These are phyloP conservation scores for Lunularia cruciata DNA, from an alignment of 225 moss, liverwort and hornwort genomes.

Conservation along the genomic window DNA sequence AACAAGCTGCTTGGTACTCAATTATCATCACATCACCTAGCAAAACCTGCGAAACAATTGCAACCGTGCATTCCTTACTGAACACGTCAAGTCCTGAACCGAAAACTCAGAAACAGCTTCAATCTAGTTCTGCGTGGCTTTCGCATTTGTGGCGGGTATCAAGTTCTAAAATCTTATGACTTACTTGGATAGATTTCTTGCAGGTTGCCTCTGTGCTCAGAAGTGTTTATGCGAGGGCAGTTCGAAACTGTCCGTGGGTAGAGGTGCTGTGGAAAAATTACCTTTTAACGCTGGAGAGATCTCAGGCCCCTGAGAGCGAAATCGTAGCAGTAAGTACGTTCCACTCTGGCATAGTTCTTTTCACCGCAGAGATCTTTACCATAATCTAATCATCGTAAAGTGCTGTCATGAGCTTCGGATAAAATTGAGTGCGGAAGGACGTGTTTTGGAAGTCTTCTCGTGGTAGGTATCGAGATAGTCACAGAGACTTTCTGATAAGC, in stretches of 20 bases:
- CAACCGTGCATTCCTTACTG: too few relatives aligned
- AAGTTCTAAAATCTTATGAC: too few relatives aligned
- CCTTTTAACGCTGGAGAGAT: conserved; percentile 75
- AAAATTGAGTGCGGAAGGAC: too few relatives aligned
- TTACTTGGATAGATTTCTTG: too few relatives aligned
- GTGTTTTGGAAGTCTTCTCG: neutral
- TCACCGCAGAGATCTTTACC: neutral
- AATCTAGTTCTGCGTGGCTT: too few relatives aligned
- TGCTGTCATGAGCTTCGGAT: too few relatives aligned
- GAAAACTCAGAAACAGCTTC: too few relatives aligned
- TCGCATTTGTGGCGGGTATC: too few relatives aligned
- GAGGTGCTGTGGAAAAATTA: conserved; percentile 80
- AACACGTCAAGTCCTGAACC: too few relatives aligned
- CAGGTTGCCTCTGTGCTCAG: conserved; percentile 72
- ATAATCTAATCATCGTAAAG: neutral
- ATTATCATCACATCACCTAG: too few relatives aligned
- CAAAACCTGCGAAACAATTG: too few relatives aligned
- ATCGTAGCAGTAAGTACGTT: conserved; percentile 54
- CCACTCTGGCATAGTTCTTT: neutral
- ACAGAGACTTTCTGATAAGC: neutral
- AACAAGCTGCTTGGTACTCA: too few relatives aligned
- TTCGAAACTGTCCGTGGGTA: conserved; percentile 96
- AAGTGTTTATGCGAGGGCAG: conserved; percentile 77
- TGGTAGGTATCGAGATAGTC: neutral
- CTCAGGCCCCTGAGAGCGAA: conserved; percentile 59